Conservation (phyloP, 306 rosid species). For the Cucumis hystrix region DNA sequence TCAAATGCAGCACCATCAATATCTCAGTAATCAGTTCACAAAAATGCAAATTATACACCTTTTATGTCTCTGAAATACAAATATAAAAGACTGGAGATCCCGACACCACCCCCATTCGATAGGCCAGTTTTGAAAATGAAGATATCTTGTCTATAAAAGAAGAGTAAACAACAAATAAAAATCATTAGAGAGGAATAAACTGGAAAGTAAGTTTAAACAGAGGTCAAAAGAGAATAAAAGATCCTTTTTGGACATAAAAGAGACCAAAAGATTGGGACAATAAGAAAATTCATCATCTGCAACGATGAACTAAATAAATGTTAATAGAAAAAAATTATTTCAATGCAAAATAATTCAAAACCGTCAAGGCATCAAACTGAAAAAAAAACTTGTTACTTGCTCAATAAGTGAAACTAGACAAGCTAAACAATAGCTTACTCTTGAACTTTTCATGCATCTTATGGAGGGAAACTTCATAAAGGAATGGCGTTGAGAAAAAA, state of each 20-base stretch:
- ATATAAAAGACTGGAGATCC: conserved; percentile 82
- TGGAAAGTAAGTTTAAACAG: no score
- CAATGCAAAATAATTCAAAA: background rate
- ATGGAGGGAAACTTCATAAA: conserved; percentile 21
- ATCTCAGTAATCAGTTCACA: background rate
- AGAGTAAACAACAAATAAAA: no score
- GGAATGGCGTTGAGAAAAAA: conserved; percentile 14
- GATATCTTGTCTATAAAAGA: no score
- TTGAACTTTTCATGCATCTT: conserved; percentile 26
- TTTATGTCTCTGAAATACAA: conserved; percentile 73
- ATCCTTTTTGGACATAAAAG: no score
- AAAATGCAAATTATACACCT: conserved; percentile 34
- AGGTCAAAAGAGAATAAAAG: no score
- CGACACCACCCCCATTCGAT: conserved; percentile 99
- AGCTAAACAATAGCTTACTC: conserved; percentile 63
- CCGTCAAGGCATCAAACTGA: background rate
- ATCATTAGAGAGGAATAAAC: no score
- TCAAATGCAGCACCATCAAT: conserved; percentile 4
- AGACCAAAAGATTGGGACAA: no score
- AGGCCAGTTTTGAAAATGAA: conserved; percentile 57
- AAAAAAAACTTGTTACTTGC: conserved; percentile 46
- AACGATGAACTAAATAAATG: background rate
- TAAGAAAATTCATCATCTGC: background rate
- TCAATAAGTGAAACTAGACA: conserved; percentile 84
- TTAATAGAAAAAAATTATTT: background rate